Percentiles rank a stretch among this genome's conserved stretches.
Evolutionary conservation across 2,329 filamentous ascomycete species (phyloP).

Genomic region (Fusarium brachygibbosum): DNA sequence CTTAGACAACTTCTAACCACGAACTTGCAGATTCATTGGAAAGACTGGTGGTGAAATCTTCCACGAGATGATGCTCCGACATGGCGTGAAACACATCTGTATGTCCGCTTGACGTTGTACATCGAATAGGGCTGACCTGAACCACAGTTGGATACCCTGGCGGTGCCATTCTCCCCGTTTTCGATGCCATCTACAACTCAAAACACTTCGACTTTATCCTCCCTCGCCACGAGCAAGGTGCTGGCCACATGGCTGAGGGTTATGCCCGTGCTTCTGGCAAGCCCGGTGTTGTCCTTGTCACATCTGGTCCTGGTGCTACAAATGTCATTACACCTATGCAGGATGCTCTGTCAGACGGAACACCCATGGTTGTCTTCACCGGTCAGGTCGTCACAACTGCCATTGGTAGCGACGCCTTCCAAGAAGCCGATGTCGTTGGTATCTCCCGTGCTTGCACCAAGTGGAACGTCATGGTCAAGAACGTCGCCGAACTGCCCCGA

Average conservation of each 20-base stretch:
- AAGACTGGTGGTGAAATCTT: conserved; percentile 97
- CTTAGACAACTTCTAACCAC: conserved; percentile 7
- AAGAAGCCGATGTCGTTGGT: conserved; percentile 94
- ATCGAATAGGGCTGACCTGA: conserved; percentile 45
- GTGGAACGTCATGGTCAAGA: conserved; percentile 99
- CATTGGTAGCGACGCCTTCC: conserved; percentile 89
- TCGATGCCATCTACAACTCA: conserved; percentile 99
- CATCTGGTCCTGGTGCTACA: conserved; percentile 94
- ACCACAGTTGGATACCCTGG: conserved; percentile 85
- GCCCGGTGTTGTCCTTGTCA: conserved; percentile 95
- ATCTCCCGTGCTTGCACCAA: conserved; percentile 87
- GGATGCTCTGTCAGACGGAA: conserved; percentile 94
- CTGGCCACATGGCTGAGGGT: conserved; percentile 98
- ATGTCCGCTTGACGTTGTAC: conserved; percentile 58
- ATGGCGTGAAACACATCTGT: conserved; percentile 95
- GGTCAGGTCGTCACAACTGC: conserved; percentile 92
- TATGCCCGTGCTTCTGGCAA: conserved; percentile 95
- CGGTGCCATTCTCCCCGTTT: conserved; percentile 96
- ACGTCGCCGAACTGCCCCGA: conserved; percentile 89
- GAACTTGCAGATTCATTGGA: conserved; percentile 79
- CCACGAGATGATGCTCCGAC: conserved; percentile 98
- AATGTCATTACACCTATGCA: conserved; percentile 98
- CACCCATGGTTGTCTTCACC: conserved; percentile 94
- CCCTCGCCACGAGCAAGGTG: conserved; percentile 96
- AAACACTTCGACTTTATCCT: conserved; percentile 96